Conservation (phyloP, 768 basidiomycete genomes). For the Suillus americanus region DNA sequence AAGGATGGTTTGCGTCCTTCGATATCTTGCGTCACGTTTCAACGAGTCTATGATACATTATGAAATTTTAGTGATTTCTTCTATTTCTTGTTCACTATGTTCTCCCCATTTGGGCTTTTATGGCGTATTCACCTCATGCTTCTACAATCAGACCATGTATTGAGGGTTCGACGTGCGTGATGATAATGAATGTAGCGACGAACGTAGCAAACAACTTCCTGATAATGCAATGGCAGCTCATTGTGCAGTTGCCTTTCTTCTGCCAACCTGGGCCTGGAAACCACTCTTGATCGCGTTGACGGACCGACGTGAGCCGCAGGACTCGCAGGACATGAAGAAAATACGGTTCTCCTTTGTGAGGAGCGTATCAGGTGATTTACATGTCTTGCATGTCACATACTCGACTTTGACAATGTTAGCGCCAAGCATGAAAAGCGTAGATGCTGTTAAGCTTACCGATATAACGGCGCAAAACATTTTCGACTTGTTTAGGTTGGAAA, state of each 20-base stretch:
- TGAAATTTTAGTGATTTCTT: conserved; percentile 12
- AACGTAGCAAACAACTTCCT: not conserved
- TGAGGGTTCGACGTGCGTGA: conserved; percentile 1
- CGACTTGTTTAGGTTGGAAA: conserved; percentile 98
- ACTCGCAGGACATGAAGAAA: conserved; percentile 95
- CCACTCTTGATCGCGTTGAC: conserved; percentile 98
- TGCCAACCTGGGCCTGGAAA: conserved; percentile 95
- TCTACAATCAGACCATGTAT: not conserved
- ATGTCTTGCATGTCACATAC: conserved; percentile 99
- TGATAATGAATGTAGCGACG: not conserved
- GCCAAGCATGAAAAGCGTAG: not conserved
- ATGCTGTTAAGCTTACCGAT: conserved; percentile 72
- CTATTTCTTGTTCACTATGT: conserved; percentile 2
- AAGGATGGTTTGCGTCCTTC: conserved; percentile 4
- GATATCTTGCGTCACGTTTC: not conserved
- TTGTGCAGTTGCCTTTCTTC: conserved; percentile 61
- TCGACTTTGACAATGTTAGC: conserved; percentile 58
- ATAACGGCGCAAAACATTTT: conserved; percentile 94
- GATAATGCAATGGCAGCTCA: not conserved
- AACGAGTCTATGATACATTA: conserved; percentile 8
- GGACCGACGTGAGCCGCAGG: conserved; percentile 86
- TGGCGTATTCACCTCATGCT: not conserved
- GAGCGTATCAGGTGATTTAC: conserved; percentile 97
- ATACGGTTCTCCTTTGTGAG: conserved; percentile 98
- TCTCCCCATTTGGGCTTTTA: not conserved